Base-by-base conservation (phyloP, 306 rosid species). In the Astragalus membranaceus region DNA sequence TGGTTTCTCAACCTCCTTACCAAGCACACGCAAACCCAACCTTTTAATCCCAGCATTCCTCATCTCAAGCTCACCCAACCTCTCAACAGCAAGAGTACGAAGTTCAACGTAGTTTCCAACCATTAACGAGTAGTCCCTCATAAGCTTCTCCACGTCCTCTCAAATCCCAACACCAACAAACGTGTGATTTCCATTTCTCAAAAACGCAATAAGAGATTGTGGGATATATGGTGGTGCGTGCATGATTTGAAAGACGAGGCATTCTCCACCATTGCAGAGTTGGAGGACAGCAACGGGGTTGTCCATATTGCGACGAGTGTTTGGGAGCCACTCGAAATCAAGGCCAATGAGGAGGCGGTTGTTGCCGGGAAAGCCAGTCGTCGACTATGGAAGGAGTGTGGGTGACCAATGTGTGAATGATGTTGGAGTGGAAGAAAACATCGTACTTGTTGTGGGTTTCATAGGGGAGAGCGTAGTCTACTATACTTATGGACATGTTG, bases 311-410 rank as follows among this genome's bases (percentile, higher is more conserved):
- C 44, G 42, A 0, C 14, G 70, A 23, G 50, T 42, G n/a, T n/a
- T n/a, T n/a, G n/a, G n/a, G n/a, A n/a, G n/a, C n/a, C n/a, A n/a
- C n/a, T n/a, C n/a, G n/a, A n/a, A n/a, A n/a, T n/a, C n/a, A n/a
- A n/a, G n/a, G n/a, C n/a, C n/a, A n/a, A n/a, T n/a, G n/a, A n/a
- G n/a, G n/a, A n/a, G n/a, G n/a, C n/a, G n/a, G n/a, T n/a, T n/a
- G n/a, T n/a, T n/a, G n/a, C n/a, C n/a, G n/a, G n/a, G 85, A 82
- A 10, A 81, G 85, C 85, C 82, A 84, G 2, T 49, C 2, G 46
- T 74, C 37, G 8, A 84, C 85, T 30, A 33, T 9, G 75, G 79
- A 55, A 20, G 83, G 79, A 3, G 33, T 3, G 10, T 70, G 13
- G 14, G 88, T 65, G 64, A 80, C 70, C 11, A 58, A 17, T 6